Conservation (phyloP, 2,329 filamentous ascomycete species). For the Trichoderma atrobrunneum region DNA sequence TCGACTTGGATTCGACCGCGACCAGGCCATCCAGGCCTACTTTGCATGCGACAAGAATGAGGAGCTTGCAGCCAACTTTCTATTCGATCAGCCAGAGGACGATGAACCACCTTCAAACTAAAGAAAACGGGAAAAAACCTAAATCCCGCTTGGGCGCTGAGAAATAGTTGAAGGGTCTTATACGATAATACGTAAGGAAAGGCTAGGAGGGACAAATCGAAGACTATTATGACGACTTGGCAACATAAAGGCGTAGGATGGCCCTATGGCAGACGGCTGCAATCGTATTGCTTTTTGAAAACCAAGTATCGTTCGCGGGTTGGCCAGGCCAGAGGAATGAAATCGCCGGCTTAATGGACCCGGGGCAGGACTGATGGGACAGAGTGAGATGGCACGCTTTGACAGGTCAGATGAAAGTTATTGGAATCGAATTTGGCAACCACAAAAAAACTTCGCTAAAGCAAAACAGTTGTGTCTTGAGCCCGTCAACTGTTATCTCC, state of each 20-base stretch:
- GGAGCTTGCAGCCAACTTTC: constrained; percentile 94
- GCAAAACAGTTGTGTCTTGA: not conserved
- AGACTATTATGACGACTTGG: constrained; percentile 13
- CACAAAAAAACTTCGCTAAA: constrained; percentile 1
- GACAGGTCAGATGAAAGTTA: not conserved
- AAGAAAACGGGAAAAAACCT: constrained; percentile 23
- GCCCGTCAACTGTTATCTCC: not conserved
- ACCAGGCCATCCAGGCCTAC: constrained; percentile 95
- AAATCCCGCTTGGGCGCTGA: not conserved
- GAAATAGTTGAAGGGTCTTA: constrained; percentile 24
- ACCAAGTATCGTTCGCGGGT: not conserved
- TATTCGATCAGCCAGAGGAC: constrained; percentile 95
- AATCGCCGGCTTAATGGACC: not conserved
- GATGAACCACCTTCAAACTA: constrained; percentile 56
- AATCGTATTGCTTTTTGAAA: not conserved
- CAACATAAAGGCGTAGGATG: not conserved
- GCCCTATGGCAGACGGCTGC: not conserved
- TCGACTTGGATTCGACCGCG: constrained; percentile 86
- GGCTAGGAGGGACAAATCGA: not conserved
- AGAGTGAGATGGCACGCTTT: not conserved
- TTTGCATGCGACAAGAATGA: constrained; percentile 99
- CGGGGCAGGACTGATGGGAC: not conserved
- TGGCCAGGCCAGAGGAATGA: not conserved
- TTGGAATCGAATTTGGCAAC: constrained; percentile 16
- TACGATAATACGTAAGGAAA: constrained; percentile 28